These are phyloP conservation scores for Candida montana DNA, from an alignment of 805 yeast species.

Conservation along the genomic window DNA sequence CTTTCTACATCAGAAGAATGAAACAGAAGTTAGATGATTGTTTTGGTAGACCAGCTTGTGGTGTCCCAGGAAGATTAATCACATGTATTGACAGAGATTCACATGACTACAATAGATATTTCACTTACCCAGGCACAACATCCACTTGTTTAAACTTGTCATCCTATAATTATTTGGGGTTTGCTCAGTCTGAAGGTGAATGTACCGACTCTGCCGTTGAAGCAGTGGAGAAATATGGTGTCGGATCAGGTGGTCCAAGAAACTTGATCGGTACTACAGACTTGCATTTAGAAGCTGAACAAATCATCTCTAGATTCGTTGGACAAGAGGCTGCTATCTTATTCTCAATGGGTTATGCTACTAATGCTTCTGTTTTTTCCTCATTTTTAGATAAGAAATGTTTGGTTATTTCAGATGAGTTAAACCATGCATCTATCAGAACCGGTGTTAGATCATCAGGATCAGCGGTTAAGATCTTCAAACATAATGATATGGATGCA, in stretches of 20 bases:
- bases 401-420: constrained; percentile 86
- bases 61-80: constrained; percentile 93
- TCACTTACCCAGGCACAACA: constrained; percentile 70
- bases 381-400: constrained; percentile 83
- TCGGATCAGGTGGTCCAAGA: constrained; percentile 76
- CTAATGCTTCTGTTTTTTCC: constrained; percentile 84
- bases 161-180: constrained; percentile 91
- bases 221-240: constrained; percentile 63
- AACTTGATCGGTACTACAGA: constrained; percentile 69
- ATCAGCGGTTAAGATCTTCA: constrained; percentile 85
- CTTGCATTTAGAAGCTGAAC: constrained; percentile 70
- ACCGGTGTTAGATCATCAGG: constrained; percentile 92
- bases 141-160: constrained; percentile 79
- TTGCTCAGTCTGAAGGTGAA: constrained; percentile 89
- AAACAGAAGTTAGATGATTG: constrained; percentile 90
- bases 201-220: constrained; percentile 79
- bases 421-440: constrained; percentile 93
- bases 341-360: constrained; percentile 93
- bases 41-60: constrained; percentile 92
- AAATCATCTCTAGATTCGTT: constrained; percentile 72
- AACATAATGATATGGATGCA: constrained; percentile 86
- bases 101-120: constrained; percentile 57
- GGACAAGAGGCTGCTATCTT: constrained; percentile 87
- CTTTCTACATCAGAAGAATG: constrained; percentile 88
- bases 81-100: constrained; percentile 74